phyloP scores from a whole-genome alignment of 2,329 filamentous ascomycete species.

The Beauveria bassiana region DNA sequence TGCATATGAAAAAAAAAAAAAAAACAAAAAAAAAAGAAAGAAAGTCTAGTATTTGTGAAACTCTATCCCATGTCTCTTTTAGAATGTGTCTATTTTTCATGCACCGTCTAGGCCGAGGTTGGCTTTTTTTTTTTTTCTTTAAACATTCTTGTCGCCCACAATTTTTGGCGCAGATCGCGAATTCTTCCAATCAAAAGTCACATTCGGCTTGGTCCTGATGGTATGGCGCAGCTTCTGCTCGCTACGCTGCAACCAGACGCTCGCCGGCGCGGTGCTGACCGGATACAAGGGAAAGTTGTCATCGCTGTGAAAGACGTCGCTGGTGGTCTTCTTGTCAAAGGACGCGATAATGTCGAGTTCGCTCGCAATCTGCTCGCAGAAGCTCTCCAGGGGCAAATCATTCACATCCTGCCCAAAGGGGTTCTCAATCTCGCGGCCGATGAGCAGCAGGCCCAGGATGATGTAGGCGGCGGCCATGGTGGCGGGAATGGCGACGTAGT shows the following conservation, averaged over 20 bases:
- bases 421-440: constrained; percentile 78
- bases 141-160: constrained; percentile 2
- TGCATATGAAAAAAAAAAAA: background rate
- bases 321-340: constrained; percentile 27
- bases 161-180: constrained; percentile 6
- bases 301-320: constrained; percentile 24
- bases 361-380: constrained; percentile 64
- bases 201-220: constrained; percentile 33
- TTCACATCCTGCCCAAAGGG: constrained; percentile 81
- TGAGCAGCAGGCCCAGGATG: constrained; percentile 66
- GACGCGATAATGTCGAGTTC: constrained; percentile 70
- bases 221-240: constrained; percentile 31
- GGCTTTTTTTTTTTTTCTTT: background rate
- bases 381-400: constrained; percentile 68
- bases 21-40: background rate
- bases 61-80: background rate
- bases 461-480: constrained; percentile 69
- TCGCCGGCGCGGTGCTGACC: constrained; percentile 33
- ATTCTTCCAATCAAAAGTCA: constrained; percentile 26
- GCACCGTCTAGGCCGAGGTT: background rate
- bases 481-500: constrained; percentile 72
- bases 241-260: constrained; percentile 32
- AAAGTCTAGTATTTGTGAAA: background rate
- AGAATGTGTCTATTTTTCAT: background rate
- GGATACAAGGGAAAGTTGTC: constrained; percentile 51